These are phyloP conservation scores for Haplosporangium gracile DNA, from an alignment of 192 early-diverging fungal genomes.

Conservation along the genomic window DNA sequence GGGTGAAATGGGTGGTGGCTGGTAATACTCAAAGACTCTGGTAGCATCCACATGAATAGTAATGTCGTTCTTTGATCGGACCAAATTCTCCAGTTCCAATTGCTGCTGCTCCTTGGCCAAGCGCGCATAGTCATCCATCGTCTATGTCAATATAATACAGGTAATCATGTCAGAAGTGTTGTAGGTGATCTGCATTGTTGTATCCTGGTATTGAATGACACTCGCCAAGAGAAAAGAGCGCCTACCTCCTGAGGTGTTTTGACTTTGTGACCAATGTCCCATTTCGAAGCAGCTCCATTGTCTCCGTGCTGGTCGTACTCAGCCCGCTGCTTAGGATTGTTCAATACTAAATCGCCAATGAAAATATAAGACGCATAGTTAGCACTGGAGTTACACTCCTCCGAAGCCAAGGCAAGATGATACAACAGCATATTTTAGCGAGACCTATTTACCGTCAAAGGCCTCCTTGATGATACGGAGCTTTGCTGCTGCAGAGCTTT, in stretches of 20 bases:
- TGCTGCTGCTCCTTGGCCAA: constrained; percentile 69
- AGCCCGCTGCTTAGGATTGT: constrained; percentile 78
- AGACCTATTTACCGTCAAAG: constrained; percentile 71
- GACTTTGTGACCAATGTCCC: constrained; percentile 73
- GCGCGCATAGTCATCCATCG: constrained; percentile 74
- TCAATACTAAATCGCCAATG: constrained; percentile 69
- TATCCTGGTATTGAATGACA: neutral
- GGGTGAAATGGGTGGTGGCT: constrained; percentile 42
- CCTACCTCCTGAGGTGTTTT: constrained; percentile 76
- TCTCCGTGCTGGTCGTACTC: constrained; percentile 95
- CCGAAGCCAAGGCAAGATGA: neutral
- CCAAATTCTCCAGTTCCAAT: constrained; percentile 75
- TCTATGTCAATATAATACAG: constrained; percentile 31
- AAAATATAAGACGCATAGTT: neutral
- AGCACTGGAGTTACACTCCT: neutral
- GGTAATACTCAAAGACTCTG: constrained; percentile 63
- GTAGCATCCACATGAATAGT: constrained; percentile 65
- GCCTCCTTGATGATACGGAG: constrained; percentile 79
- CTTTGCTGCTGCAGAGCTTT: constrained; percentile 74
- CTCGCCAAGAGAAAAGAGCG: neutral
- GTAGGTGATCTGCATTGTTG: too few species aligned
- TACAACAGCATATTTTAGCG: neutral
- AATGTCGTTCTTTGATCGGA: constrained; percentile 71
- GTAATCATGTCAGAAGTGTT: neutral
- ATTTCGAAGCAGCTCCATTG: constrained; percentile 74